phyloP scores from a whole-genome alignment of 192 early-diverging fungal genomes.

The Haplosporangium gracile region DNA sequence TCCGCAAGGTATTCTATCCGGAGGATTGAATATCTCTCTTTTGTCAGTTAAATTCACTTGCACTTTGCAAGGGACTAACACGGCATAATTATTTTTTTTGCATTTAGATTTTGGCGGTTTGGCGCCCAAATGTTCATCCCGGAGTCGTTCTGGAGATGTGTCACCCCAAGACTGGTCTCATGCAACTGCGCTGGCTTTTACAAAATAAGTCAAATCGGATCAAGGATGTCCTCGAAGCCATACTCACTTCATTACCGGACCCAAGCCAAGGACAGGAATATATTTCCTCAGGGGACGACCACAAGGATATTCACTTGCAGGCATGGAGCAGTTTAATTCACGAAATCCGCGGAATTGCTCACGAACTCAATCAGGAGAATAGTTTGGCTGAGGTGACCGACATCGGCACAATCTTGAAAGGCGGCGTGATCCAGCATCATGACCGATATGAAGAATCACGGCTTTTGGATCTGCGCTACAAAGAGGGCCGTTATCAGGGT shows the following conservation, averaged over 20 bases:
- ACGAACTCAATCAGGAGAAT: not conserved
- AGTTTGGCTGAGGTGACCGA: slow-evolving; percentile 4
- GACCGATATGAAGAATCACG: not conserved
- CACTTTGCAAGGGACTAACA: not conserved
- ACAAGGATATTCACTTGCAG: not conserved
- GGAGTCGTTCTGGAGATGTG: slow-evolving; percentile 16
- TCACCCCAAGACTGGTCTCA: slow-evolving; percentile 26
- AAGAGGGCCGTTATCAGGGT: not conserved
- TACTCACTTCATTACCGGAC: slow-evolving; percentile 21
- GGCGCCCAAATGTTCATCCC: slow-evolving; percentile 23
- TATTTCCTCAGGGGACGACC: not conserved
- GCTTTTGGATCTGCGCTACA: not conserved
- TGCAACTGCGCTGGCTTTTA: slow-evolving; percentile 35
- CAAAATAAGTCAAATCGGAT: not conserved
- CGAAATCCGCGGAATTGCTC: slow-evolving; percentile 25
- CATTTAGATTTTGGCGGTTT: slow-evolving; percentile 29
- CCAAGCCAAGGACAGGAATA: not conserved
- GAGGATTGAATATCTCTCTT: slow-evolving; percentile 4
- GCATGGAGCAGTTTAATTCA: slow-evolving; percentile 31
- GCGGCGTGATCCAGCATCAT: not conserved
- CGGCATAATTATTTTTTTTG: not conserved
- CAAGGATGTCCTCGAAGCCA: slow-evolving; percentile 39
- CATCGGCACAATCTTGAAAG: not conserved
- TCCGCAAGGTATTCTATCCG: slow-evolving; percentile 29
- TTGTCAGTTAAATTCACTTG: not conserved